phyloP scores from a whole-genome alignment of 2,329 filamentous ascomycete species.

The Phyllosticta ampelicida region DNA sequence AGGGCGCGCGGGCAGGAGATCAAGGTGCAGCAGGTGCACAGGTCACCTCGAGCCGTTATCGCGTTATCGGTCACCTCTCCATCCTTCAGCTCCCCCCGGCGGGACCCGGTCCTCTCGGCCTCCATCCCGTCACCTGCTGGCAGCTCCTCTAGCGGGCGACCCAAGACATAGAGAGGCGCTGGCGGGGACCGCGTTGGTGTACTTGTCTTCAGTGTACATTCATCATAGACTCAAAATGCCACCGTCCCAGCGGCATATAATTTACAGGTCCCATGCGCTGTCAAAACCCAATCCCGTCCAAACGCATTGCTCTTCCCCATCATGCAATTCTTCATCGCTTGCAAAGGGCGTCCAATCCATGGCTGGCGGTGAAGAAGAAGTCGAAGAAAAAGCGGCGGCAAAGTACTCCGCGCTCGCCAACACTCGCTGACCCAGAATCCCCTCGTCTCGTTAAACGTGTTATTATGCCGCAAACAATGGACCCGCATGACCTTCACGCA shows the following conservation, averaged over 20 bases:
- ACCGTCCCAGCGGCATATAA: neutral
- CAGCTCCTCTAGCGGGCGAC: no score
- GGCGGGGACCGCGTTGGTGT: no score
- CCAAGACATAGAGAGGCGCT: no score
- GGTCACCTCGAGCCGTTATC: neutral
- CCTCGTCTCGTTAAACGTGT: slow-evolving; percentile 6
- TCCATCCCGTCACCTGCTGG: neutral
- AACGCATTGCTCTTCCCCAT: neutral
- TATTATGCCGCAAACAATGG: slow-evolving; percentile 11
- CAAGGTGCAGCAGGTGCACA: neutral
- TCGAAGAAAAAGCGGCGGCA: neutral
- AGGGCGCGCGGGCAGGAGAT: no score
- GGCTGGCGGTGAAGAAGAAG: neutral
- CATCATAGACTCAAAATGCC: neutral
- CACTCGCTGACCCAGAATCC: slow-evolving; percentile 4
- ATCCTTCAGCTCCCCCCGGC: neutral
- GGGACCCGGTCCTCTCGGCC: neutral
- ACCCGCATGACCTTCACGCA: slow-evolving; percentile 9
- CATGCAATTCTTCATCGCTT: neutral
- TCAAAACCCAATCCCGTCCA: neutral
- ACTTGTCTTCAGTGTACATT: neutral
- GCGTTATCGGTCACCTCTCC: slow-evolving; percentile 7
- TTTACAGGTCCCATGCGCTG: slow-evolving; percentile 8
- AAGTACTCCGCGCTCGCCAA: slow-evolving; percentile 6
- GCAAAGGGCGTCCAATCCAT: neutral